Base-by-base conservation (phyloP, 2,329 filamentous ascomycete genomes). In the Penicillium rolfsii region DNA sequence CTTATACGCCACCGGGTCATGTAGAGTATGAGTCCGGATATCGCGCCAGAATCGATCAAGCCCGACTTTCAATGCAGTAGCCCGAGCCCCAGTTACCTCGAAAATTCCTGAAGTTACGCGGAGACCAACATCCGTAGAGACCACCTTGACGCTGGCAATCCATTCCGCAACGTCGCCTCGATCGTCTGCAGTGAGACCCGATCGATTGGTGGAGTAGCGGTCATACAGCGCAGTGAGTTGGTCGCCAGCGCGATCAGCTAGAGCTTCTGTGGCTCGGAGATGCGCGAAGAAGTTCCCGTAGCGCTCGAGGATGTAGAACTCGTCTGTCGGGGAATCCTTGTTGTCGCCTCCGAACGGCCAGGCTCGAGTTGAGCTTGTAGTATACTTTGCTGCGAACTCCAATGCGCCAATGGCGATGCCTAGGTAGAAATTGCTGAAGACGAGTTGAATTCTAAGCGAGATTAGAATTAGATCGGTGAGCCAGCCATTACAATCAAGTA, bases 1-100 rank as follows among this genome's bases (percentile, higher is more conserved):
- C 80, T 89, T 89, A 67, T 89, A 89, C 26, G 86, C 84, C 30
- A 89, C 86, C 0, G 87, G 87, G 71, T 89, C 87, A 74, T 89
- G 87, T 67, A 90, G 71, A 0, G 82, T 84, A 73, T 90, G 87
- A 4, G 86, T 89, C 5, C 87, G 74, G n/a, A 89, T 76, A 68
- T 90, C 87, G 49, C 87, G 79, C 86, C 86, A 89, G 73, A 87
- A 89, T 1, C 87, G 77, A 75, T 89, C 87, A 60, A 90, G 73
- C 0, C 85, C 86, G 0, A 87, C 82, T 65, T 83, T 87, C 57
- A 77, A 76, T 0, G 82, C 81, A 0, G 87, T 89, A 0, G 86
- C 80, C 61, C 83, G 82, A 0, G 85, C 80, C 0, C 85, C 87
- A 0, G 86, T 87, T 5, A 88, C 84, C 70, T 90, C 87, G 67